phyloP scores from a whole-genome alignment of 495 filamentous ascomycete species.

The Podospora pseudocomata region DNA sequence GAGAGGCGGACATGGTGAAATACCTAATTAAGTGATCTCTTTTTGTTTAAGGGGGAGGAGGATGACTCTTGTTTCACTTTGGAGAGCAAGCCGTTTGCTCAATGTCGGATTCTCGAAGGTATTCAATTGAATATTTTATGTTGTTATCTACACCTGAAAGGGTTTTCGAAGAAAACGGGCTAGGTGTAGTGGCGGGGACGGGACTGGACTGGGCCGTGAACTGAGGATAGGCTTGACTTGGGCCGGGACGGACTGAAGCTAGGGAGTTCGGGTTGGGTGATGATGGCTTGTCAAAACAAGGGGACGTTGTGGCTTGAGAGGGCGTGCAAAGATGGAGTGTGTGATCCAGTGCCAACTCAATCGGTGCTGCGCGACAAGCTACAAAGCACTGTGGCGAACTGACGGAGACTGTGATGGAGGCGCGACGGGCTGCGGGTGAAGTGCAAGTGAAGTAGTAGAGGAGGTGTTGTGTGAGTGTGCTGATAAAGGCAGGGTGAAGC shows the following conservation, averaged over 20 bases:
- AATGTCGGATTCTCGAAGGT: slow-evolving; percentile 38
- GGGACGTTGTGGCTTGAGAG: slow-evolving; percentile 20
- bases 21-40: slow-evolving; percentile 9
- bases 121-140: slow-evolving; percentile 48
- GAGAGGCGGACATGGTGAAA: slow-evolving; percentile 48
- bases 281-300: slow-evolving; percentile 17
- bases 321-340: slow-evolving; percentile 21
- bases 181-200: slow-evolving; percentile 58
- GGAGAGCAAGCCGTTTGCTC: slow-evolving; percentile 17
- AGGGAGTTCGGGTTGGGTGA: slow-evolving; percentile 11
- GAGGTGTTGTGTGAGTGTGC: neutral
- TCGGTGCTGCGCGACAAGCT: slow-evolving; percentile 14
- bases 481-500: neutral
- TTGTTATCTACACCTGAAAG: slow-evolving; percentile 74
- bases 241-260: slow-evolving; percentile 9
- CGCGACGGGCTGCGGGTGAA: neutral
- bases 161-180: slow-evolving; percentile 85
- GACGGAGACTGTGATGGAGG: neutral
- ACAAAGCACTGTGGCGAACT: slow-evolving; percentile 18
- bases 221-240: neutral
- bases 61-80: slow-evolving; percentile 27
- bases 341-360: slow-evolving; percentile 20
- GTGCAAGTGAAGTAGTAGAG: neutral
- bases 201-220: slow-evolving; percentile 21
- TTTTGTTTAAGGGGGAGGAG: slow-evolving; percentile 32